Base-by-base conservation (phyloP, 176 grass and related monocot species). In the Thalia dealbata region DNA sequence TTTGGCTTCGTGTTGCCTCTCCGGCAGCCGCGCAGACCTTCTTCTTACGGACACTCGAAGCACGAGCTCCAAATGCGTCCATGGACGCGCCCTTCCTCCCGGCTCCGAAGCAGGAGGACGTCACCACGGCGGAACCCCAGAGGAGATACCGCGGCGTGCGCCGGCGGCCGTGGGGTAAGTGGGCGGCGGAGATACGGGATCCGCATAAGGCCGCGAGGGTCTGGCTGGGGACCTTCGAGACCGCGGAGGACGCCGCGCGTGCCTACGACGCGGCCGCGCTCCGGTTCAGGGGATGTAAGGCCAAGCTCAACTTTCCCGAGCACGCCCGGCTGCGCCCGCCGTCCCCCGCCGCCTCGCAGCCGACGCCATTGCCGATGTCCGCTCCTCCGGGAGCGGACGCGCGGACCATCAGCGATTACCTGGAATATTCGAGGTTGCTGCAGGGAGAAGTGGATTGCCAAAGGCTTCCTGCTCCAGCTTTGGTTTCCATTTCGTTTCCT, bases 171-270 rank as follows among this genome's bases (percentile, higher is more conserved):
- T 99, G 95, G 95, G 95, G 95, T 0, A 99, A 99, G 68, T 99
- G 95, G 95, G 95, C 90, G 1, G 90, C 95, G 10, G 95, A 99
- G 79, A 99, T 99, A 65, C 90, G 95, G 0, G 95, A 99, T 73
- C 95, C 95, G 0, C 85, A 86, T 54, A 86, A 88, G 76, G 91
- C 88, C 29, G 81, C 85, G 30, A 85, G 91, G n/a, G 88, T 91
- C n/a, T 96, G 91, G 91, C 91, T 96, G 6, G 91, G 91, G 14
- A 96, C 91, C 48, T 96, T 96, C 73, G 81, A 82, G 60, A 86
- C 81, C 35, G 91, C 91, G 50, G 88, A 96, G 73, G 88, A 67
- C 71, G 91, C 91, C 59, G 91, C 88, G 26, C 78, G 83, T 0
- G 88, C 91, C 73, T 96, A 96, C 80, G 91, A 96, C 61, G 66